Evolutionary conservation across 257 asterid genomes (phyloP), one percentile per base, ranked within the genome.

Genomic region (Primulina huaijiensis): DNA sequence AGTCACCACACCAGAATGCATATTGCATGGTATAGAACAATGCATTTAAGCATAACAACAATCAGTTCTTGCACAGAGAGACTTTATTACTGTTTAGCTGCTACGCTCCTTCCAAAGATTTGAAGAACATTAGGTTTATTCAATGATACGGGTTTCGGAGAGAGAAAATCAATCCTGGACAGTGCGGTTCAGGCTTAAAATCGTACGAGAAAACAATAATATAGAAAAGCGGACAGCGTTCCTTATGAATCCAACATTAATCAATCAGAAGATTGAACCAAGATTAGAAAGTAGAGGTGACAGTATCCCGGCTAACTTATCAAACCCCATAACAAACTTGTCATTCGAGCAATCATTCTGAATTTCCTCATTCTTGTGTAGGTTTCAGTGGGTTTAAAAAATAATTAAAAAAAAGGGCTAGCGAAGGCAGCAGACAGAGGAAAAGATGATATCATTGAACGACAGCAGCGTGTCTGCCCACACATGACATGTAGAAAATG

Each of bases 401-500:
- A 33, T 0, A 33, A 33, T 4, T 2, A 10, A 43, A 43, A 6
- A 50, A n/a, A 55, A 60, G 65, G 52, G 14, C 17, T 23, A 50
- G 71, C n/a, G 3, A 14, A 60, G 30, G 40, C 40, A 61, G n/a
- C 6, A 38, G 38, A 62, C 23, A 37, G 20, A 35, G 20, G 5
- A 68, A 46, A 52, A 19, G 53, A 34, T 14, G 53, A 79, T 58
- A 72, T 38, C 37, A 71, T 61, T 71, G 70, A 74, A 34, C 57
- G 70, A 72, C 65, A 53, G 82, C 77, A 65, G 82, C 37, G 37
- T 33, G 37, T 33, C 37, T 33, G 0, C 37, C 37, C 37, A 33
- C 37, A 33, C 37, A 33, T 33, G 0, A 33, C 20, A 50, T 50
- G 57, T 16, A 50, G n/a, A 50, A 50, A 50, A 50, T 14, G 21